Percentiles rank a stretch among this genome's conserved stretches.
These are phyloP conservation scores for Carex cristatella DNA, from an alignment of 176 grass and related monocot genomes.

Conservation along the genomic window DNA sequence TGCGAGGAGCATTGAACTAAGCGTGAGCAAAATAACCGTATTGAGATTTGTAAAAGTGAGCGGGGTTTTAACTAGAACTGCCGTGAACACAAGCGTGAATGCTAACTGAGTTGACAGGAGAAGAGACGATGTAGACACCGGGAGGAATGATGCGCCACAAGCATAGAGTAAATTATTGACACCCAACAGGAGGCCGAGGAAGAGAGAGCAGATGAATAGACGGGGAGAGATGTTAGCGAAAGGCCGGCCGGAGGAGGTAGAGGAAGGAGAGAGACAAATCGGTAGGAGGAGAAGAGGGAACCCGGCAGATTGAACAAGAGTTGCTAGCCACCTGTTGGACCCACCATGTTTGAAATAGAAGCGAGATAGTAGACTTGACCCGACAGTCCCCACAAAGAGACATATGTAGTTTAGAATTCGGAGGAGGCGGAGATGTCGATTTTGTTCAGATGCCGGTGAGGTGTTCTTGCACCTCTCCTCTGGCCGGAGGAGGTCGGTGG, in stretches of 20 bases:
- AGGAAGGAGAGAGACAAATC: slow-evolving; percentile 39
- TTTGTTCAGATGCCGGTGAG: not conserved
- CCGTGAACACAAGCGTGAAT: slow-evolving; percentile 75
- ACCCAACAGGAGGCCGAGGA: slow-evolving; percentile 79
- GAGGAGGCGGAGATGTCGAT: not conserved
- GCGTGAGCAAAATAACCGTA: slow-evolving; percentile 74
- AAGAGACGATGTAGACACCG: slow-evolving; percentile 86
- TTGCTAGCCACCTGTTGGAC: slow-evolving; percentile 66
- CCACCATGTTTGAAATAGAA: slow-evolving; percentile 90
- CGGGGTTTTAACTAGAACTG: slow-evolving; percentile 66
- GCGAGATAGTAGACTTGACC: slow-evolving; percentile 69
- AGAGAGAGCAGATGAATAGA: slow-evolving; percentile 38
- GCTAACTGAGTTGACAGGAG: slow-evolving; percentile 86
- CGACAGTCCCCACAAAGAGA: slow-evolving; percentile 67
- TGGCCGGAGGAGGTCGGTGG: slow-evolving; percentile 11
- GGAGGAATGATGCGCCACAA: slow-evolving; percentile 74
- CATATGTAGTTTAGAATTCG: slow-evolving; percentile 42
- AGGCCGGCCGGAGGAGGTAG: slow-evolving; percentile 13
- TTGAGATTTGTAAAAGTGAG: slow-evolving; percentile 85
- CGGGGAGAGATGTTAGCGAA: slow-evolving; percentile 45
- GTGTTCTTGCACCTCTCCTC: not conserved
- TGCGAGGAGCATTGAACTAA: slow-evolving; percentile 69
- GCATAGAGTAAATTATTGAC: slow-evolving; percentile 88
- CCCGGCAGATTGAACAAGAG: slow-evolving; percentile 78
- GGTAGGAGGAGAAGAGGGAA: slow-evolving; percentile 74